Conservation (phyloP, 2,329 filamentous ascomycete genomes). For the Nothomitra cinnamomea region DNA sequence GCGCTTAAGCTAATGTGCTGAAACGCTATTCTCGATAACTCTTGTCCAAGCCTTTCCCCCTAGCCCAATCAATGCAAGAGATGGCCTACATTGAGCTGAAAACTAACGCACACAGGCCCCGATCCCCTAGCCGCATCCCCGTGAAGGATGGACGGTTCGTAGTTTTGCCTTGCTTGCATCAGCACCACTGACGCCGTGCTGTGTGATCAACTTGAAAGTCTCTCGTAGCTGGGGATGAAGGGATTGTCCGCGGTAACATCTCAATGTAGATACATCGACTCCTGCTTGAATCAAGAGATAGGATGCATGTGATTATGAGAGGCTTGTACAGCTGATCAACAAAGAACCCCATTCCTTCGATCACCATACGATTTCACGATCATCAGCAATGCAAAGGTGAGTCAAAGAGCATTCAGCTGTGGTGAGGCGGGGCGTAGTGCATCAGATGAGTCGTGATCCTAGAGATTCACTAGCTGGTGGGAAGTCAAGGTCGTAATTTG, state of each 20-base stretch:
- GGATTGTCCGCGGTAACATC: not conserved
- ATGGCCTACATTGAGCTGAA: too few species aligned
- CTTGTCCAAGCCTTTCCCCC: too few species aligned
- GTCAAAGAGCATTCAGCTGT: too few species aligned
- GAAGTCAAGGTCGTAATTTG: too few species aligned
- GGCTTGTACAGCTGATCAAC: not conserved
- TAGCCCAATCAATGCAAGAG: too few species aligned
- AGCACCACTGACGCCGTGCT: not conserved
- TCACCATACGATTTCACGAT: too few species aligned
- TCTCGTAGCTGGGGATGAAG: not conserved
- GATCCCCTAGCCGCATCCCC: not conserved
- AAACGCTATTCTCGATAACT: too few species aligned
- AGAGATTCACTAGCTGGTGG: too few species aligned
- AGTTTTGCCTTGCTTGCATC: not conserved
- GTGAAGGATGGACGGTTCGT: not conserved
- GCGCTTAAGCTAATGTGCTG: not conserved
- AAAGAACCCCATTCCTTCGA: too few species aligned
- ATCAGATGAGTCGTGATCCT: not conserved
- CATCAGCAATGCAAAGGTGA: too few species aligned
- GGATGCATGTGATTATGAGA: not conserved
- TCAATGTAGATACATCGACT: not conserved
- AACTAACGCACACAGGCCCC: too few species aligned
- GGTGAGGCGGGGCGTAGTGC: not conserved
- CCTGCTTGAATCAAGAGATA: not conserved
- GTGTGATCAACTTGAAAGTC: not conserved